Evolutionary conservation across 768 basidiomycete genomes (phyloP), one percentile per base, ranked within the genome.

Genomic region (Paxillus involutus): DNA sequence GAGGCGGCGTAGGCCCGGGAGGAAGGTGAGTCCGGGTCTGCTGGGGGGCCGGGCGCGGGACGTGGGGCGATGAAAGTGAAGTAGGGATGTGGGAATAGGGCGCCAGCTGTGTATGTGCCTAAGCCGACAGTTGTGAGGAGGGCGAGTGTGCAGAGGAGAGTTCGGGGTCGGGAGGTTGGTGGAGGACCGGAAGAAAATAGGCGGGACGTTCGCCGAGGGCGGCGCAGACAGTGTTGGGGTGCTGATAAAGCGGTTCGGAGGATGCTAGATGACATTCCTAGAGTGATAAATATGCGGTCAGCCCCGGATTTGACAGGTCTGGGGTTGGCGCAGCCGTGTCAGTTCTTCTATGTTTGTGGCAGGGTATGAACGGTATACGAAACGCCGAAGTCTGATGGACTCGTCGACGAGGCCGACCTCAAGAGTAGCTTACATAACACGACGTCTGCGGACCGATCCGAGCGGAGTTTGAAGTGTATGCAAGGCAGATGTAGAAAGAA

Each of bases 41-140:
- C 17, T 17, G 80, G 81, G 0, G 92, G 89, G 0, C 87, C 81
- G 0, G 93, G 89, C 0, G 92, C 89, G 0, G 81, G 75, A 10
- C 88, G 80, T 3, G 94, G 94, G 44, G 86, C 88, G 24, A 96
- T 72, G 48, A 91, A 78, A 17, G 84, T 77, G 36, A 88, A 64
- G 26, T 87, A 67, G 0, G 79, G 70, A 6, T 86, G 91, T 6
- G 89, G 91, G 63, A 85, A 91, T 57, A 91, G 71, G 6, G 87
- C 77, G 9, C 91, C 91, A 2, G 73, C 37, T 10, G 75, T 68
- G 61, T 83, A 83, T 11, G 75, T 62, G 1, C 69, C 57, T 35
- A 66, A 7, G 3, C 67, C 63, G 43, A 62, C 49, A 3, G 59
- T 52, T 35, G 67, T 29, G 19, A 63, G 54, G 17, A 72, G 60